A percentile compares a stretch with the other conserved stretches of the same genome.
Evolutionary conservation across 192 early-diverging fungal species (phyloP).

Genomic region (Coemansia sp.): DNA sequence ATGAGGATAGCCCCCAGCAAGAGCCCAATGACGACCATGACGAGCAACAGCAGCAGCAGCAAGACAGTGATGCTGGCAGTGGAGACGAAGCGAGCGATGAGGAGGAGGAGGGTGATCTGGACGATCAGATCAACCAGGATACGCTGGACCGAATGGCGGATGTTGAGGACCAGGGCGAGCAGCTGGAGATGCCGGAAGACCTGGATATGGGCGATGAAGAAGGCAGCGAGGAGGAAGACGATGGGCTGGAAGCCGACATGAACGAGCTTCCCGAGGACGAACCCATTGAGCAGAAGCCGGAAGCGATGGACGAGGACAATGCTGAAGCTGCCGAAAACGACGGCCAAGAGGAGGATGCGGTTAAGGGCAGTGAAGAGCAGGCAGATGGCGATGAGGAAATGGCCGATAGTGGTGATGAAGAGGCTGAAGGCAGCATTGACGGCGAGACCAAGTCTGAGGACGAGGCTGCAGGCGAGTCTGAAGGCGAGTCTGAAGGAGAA

Average conservation of each 20-base stretch:
- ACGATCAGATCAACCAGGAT: slow-evolving; percentile 53
- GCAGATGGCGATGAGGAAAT: slow-evolving; percentile 13
- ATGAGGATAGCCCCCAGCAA: slow-evolving; percentile 43
- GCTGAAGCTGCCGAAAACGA: slow-evolving; percentile 19
- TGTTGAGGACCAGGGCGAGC: slow-evolving; percentile 56
- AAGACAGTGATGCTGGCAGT: slow-evolving; percentile 33
- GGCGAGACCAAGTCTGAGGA: slow-evolving; percentile 44
- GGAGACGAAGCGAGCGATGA: slow-evolving; percentile 40
- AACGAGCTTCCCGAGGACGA: slow-evolving; percentile 55
- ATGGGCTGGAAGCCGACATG: slow-evolving; percentile 54
- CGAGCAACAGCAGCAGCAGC: slow-evolving; percentile 30
- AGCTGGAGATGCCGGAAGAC: slow-evolving; percentile 59
- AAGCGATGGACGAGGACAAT: slow-evolving; percentile 45
- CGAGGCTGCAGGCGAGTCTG: slow-evolving; percentile 41
- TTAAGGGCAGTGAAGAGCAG: slow-evolving; percentile 13
- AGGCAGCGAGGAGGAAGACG: slow-evolving; percentile 26
- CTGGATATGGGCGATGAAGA: slow-evolving; percentile 55
- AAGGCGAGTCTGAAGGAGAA: slow-evolving; percentile 41
- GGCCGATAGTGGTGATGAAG: slow-evolving; percentile 34
- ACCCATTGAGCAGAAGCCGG: slow-evolving; percentile 41
- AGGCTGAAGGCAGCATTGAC: slow-evolving; percentile 37
- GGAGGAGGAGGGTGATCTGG: slow-evolving; percentile 56
- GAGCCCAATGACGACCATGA: slow-evolving; percentile 31
- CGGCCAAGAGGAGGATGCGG: slow-evolving; percentile 18
- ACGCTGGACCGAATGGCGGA: slow-evolving; percentile 51